phyloP scores from a whole-genome alignment of 2,329 filamentous ascomycete genomes.

The Juglanconis oblonga region DNA sequence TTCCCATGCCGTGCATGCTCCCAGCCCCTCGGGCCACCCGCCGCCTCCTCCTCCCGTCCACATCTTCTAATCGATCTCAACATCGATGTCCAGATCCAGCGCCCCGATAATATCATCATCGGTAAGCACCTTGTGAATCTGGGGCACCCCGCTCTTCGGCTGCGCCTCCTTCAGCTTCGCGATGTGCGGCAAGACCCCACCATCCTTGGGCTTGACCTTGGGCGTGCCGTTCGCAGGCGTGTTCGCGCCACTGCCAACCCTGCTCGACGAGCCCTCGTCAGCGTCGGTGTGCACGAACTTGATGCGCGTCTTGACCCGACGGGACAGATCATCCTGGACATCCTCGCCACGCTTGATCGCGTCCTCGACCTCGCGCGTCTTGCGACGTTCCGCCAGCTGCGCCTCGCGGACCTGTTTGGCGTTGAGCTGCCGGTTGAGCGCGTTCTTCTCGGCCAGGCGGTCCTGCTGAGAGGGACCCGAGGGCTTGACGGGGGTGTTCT shows the following conservation, averaged over 20 bases:
- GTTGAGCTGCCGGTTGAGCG: constrained; percentile 79
- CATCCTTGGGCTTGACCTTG: constrained; percentile 40
- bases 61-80: constrained; percentile 63
- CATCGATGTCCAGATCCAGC: constrained; percentile 87
- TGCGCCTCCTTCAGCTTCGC: constrained; percentile 53
- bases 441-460: constrained; percentile 78
- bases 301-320: constrained; percentile 56
- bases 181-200: constrained; percentile 46
- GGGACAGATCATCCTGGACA: no score
- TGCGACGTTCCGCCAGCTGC: constrained; percentile 75
- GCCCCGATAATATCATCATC: constrained; percentile 91
- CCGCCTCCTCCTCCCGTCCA: no score
- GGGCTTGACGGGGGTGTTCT: constrained; percentile 40
- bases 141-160: constrained; percentile 57
- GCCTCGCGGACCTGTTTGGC: constrained; percentile 88
- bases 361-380: constrained; percentile 54
- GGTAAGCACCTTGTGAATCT: constrained; percentile 75
- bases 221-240: constrained; percentile 55
- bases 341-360: constrained; percentile 63
- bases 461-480: constrained; percentile 68
- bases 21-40: no score
- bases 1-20: no score
- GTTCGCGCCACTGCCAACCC: constrained; percentile 45
- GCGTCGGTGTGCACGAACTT: constrained; percentile 67
- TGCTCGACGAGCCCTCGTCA: constrained; percentile 46